Percentiles rank a stretch among this genome's conserved stretches.
Evolutionary conservation across 306 rosid species (phyloP).

Genomic region (Prinsepia uniflora): DNA sequence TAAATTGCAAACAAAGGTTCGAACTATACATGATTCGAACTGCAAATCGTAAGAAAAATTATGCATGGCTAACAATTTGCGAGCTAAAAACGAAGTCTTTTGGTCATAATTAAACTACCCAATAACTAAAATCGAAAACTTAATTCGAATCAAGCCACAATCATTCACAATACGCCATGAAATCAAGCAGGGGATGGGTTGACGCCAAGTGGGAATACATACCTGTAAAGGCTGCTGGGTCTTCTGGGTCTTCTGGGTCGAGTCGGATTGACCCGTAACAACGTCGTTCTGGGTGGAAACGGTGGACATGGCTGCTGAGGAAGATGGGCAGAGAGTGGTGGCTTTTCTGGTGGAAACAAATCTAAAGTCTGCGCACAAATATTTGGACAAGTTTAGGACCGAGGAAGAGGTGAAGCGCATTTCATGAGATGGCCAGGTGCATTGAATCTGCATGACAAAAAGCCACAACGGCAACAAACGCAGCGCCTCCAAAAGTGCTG

Average conservation of each 20-base stretch:
- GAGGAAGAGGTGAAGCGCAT: conserved; percentile 29
- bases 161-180: background rate
- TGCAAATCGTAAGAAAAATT: background rate
- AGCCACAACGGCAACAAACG: background rate
- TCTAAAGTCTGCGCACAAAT: conserved; percentile 2
- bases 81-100: conserved; percentile 3
- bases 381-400: conserved; percentile 25
- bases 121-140: conserved; percentile 3
- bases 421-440: conserved; percentile 37
- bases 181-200: conserved; percentile 11
- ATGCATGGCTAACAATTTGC: background rate
- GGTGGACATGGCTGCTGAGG: conserved; percentile 61
- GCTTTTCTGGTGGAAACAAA: conserved; percentile 1
- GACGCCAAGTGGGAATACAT: background rate
- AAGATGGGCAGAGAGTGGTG: conserved; percentile 27
- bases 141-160: conserved; percentile 6
- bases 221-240: conserved; percentile 59
- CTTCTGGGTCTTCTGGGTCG: conserved; percentile 30
- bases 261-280: conserved; percentile 25
- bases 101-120: background rate
- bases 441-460: conserved; percentile 34
- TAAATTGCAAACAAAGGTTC: background rate
- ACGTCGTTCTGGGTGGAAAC: conserved; percentile 41
- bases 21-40: background rate
- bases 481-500: background rate